These are phyloP conservation scores for Larix sibirica DNA, from an alignment of 83 land plant species.

Conservation along the genomic window DNA sequence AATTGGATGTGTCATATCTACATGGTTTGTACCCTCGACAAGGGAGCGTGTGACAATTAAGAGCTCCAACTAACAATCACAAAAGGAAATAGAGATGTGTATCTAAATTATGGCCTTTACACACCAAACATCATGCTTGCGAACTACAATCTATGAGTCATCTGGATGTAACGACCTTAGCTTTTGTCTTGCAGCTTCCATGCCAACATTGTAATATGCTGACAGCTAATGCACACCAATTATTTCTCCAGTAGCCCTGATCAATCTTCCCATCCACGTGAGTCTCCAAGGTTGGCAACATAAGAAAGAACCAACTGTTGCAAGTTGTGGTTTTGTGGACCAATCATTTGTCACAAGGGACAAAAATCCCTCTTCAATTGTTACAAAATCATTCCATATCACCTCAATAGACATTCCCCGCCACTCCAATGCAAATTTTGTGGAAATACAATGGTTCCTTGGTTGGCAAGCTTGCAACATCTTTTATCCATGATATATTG, in stretches of 20 bases:
- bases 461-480: constrained; percentile 8
- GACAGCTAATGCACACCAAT: constrained; percentile 35
- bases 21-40: too few relatives aligned
- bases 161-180: constrained; percentile 46
- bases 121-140: constrained; percentile 55
- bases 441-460: neutral
- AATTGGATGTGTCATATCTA: too few relatives aligned
- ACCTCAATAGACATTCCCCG: constrained; percentile 53
- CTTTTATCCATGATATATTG: constrained; percentile 13
- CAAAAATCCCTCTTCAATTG: constrained; percentile 61
- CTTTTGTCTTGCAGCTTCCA: constrained; percentile 50
- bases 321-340: constrained; percentile 47
- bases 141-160: constrained; percentile 51
- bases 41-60: too few relatives aligned
- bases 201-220: constrained; percentile 50
- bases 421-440: constrained; percentile 49
- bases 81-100: neutral
- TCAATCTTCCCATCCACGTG: constrained; percentile 36
- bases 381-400: constrained; percentile 53
- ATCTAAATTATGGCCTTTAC: constrained; percentile 67
- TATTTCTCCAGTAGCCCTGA: neutral
- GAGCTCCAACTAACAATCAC: too few relatives aligned
- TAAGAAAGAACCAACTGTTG: constrained; percentile 67
- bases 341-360: constrained; percentile 34
- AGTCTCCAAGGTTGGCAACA: constrained; percentile 66